Evolutionary conservation across 2,329 filamentous ascomycete genomes (phyloP).

Genomic region (Aspergillus piperis): DNA sequence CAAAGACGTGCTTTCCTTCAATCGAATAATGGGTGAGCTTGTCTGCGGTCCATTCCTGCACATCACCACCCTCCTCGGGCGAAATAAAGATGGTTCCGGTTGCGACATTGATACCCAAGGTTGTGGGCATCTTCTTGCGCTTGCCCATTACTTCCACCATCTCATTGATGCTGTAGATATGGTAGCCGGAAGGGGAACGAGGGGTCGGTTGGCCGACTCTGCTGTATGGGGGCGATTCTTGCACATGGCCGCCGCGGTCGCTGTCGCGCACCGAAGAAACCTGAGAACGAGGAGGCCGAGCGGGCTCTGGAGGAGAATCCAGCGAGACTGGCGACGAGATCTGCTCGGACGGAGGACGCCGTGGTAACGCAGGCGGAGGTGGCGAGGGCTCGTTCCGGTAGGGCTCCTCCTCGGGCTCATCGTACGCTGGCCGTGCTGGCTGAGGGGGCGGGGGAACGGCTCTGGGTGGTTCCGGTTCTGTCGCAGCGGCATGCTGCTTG

Average conservation of each 20-base stretch:
- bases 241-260: constrained; percentile 41
- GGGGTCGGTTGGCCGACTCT: constrained; percentile 53
- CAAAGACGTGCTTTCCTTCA: constrained; percentile 95
- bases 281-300: constrained; percentile 45
- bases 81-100: constrained; percentile 89
- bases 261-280: constrained; percentile 43
- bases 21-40: constrained; percentile 97
- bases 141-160: constrained; percentile 97
- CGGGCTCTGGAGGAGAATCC: constrained; percentile 58
- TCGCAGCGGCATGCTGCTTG: constrained; percentile 38
- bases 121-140: constrained; percentile 98
- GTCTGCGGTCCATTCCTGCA: constrained; percentile 91
- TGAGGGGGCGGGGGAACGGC: constrained; percentile 38
- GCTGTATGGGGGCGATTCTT: constrained; percentile 59
- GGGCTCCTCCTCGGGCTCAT: constrained; percentile 68
- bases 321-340: constrained; percentile 59
- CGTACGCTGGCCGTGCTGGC: constrained; percentile 54
- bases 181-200: constrained; percentile 75
- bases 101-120: constrained; percentile 85
- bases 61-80: constrained; percentile 79
- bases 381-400: constrained; percentile 45
- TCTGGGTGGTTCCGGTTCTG: constrained; percentile 32
- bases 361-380: constrained; percentile 63
- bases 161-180: constrained; percentile 95
- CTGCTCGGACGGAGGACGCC: constrained; percentile 60